Evolutionary conservation across 148 eudicot species (phyloP).

Genomic region (Vaccinium myrtillus): DNA sequence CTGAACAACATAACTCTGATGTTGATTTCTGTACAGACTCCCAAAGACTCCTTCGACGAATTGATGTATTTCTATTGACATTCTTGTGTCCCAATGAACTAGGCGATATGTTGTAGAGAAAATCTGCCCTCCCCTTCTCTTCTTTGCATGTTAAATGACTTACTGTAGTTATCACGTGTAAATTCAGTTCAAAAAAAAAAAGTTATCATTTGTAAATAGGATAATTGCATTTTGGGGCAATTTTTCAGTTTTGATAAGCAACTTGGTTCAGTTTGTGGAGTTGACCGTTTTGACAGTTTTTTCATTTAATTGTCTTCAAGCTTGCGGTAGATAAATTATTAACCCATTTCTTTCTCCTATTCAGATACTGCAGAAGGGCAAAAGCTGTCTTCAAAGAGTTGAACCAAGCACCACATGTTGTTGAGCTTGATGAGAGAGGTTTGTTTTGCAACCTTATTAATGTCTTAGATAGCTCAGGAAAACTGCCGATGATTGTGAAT

Average conservation of each 20-base stretch:
- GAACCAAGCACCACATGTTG: slow-evolving; percentile 68
- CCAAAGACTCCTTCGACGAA: background rate
- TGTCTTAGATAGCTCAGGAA: background rate
- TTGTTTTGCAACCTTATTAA: slow-evolving; percentile 15
- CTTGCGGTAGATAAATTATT: background rate
- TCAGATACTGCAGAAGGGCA: slow-evolving; percentile 86
- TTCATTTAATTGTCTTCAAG: background rate
- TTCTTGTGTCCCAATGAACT: background rate
- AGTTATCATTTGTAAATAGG: background rate
- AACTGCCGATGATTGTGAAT: background rate
- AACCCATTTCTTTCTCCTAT: background rate
- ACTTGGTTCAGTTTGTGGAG: background rate
- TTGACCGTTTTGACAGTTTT: background rate
- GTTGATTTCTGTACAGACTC: background rate
- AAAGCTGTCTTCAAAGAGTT: slow-evolving; percentile 79
- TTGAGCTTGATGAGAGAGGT: slow-evolving; percentile 98
- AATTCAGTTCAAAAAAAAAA: no score
- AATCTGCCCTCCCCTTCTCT: background rate
- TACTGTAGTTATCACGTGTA: background rate
- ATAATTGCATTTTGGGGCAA: background rate
- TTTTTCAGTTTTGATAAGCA: background rate
- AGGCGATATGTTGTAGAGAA: background rate
- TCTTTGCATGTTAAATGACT: background rate
- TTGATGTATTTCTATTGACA: background rate
- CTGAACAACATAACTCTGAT: no score